Evolutionary conservation across 192 early-diverging fungal species (phyloP).

Genomic region (Backusella westeae): DNA sequence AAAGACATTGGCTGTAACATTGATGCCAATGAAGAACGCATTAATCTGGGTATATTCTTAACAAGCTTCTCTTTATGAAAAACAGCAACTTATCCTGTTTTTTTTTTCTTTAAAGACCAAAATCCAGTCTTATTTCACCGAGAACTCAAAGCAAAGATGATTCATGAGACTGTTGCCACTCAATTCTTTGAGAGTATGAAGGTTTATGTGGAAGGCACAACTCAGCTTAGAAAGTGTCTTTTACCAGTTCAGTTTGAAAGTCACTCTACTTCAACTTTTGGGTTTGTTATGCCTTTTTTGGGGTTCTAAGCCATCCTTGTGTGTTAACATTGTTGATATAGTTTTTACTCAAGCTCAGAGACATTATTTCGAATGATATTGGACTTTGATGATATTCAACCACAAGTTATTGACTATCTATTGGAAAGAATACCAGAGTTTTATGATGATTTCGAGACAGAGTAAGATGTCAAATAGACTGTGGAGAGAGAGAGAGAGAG

Average conservation of each 20-base stretch:
- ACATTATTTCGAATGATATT: slow-evolving; percentile 62
- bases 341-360: slow-evolving; percentile 30
- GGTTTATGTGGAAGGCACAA: not conserved
- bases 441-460: slow-evolving; percentile 44
- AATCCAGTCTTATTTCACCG: slow-evolving; percentile 18
- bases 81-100: too few species aligned
- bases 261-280: not conserved
- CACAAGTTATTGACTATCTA: slow-evolving; percentile 46
- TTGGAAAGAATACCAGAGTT: slow-evolving; percentile 65
- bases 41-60: not conserved
- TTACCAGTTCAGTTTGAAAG: slow-evolving; percentile 13
- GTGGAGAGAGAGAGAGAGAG: too few species aligned
- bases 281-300: not conserved
- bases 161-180: not conserved
- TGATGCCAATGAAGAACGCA: not conserved
- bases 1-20: slow-evolving; percentile 9
- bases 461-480: not conserved
- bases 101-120: not conserved
- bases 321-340: not conserved
- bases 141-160: slow-evolving; percentile 8
- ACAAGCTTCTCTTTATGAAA: too few species aligned
- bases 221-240: slow-evolving; percentile 20
- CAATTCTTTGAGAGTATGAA: slow-evolving; percentile 21
- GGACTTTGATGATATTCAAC: slow-evolving; percentile 58
- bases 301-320: too few species aligned